A percentile compares a stretch with the other conserved stretches of the same genome.
These are phyloP conservation scores for Gillenia trifoliata DNA, from an alignment of 306 rosid species.

Conservation along the genomic window DNA sequence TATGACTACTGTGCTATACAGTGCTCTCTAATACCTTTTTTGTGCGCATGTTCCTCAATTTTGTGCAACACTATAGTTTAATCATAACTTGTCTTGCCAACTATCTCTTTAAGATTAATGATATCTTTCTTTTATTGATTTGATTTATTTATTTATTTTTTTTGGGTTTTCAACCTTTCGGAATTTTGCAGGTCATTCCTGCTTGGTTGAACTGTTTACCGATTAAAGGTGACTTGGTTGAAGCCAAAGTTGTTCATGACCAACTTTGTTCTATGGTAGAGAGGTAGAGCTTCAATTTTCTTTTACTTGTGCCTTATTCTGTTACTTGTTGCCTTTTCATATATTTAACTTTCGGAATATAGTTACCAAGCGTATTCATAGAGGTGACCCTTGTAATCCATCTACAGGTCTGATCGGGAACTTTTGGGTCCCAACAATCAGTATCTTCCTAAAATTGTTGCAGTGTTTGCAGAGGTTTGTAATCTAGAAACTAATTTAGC, in stretches of 20 bases:
- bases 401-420: constrained; percentile 61
- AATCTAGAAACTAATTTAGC: background rate
- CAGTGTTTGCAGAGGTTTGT: constrained; percentile 67
- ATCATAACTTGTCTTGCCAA: background rate
- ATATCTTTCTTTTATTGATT: background rate
- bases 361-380: background rate
- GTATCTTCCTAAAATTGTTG: constrained; percentile 63
- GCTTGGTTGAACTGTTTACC: constrained; percentile 73
- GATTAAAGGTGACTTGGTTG: constrained; percentile 65
- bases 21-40: background rate
- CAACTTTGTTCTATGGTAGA: constrained; percentile 72
- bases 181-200: constrained; percentile 49
- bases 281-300: constrained; percentile 39
- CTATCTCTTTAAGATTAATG: background rate
- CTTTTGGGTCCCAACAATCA: constrained; percentile 67
- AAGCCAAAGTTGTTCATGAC: constrained; percentile 68
- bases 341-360: background rate
- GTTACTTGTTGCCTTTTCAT: background rate
- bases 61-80: background rate
- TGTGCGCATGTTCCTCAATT: background rate
- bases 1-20: background rate
- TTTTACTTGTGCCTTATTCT: background rate
- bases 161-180: background rate
- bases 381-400: background rate
- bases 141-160: too few species aligned